These are phyloP conservation scores for Protea cynaroides DNA, from an alignment of 164 flowering plant genomes.

Conservation along the genomic window DNA sequence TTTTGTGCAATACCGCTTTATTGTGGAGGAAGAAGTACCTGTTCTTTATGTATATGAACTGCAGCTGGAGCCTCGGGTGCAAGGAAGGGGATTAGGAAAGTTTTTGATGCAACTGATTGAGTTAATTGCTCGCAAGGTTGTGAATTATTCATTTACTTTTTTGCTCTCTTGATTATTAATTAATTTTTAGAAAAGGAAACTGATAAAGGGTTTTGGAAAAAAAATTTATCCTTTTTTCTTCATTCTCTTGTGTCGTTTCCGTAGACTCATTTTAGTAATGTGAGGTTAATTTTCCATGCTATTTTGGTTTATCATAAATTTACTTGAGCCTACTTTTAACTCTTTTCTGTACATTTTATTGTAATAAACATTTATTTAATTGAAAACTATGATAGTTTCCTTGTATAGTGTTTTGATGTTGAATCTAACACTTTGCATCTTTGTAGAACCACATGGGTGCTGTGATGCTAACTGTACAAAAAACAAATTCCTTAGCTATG, in stretches of 20 bases:
- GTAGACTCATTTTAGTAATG: not conserved
- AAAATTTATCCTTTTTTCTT: not conserved
- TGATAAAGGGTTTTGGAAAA: not conserved
- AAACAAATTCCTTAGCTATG: conserved; percentile 58
- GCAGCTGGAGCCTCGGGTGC: conserved; percentile 72
- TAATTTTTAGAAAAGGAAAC: too few species aligned
- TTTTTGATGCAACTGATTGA: conserved; percentile 83
- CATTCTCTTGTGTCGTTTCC: not conserved
- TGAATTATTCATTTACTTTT: not conserved
- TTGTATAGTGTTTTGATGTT: not conserved
- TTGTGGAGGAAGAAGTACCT: conserved; percentile 80
- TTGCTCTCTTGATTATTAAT: conserved; percentile 6
- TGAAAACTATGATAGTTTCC: not conserved
- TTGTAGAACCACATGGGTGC: conserved; percentile 72
- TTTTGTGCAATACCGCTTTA: conserved; percentile 81
- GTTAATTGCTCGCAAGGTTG: conserved; percentile 84
- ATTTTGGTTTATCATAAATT: not conserved
- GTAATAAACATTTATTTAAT: too few species aligned
- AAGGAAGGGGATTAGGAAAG: conserved; percentile 78
- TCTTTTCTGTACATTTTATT: too few species aligned
- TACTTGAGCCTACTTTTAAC: not conserved
- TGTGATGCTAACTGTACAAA: conserved; percentile 91
- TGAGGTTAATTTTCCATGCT: not conserved
- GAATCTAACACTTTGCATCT: conserved; percentile 1
- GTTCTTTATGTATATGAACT: conserved; percentile 88